Evolutionary conservation across 306 rosid genomes (phyloP), one percentile per base, ranked within the genome.

Genomic region (Casuarina equisetifolia): DNA sequence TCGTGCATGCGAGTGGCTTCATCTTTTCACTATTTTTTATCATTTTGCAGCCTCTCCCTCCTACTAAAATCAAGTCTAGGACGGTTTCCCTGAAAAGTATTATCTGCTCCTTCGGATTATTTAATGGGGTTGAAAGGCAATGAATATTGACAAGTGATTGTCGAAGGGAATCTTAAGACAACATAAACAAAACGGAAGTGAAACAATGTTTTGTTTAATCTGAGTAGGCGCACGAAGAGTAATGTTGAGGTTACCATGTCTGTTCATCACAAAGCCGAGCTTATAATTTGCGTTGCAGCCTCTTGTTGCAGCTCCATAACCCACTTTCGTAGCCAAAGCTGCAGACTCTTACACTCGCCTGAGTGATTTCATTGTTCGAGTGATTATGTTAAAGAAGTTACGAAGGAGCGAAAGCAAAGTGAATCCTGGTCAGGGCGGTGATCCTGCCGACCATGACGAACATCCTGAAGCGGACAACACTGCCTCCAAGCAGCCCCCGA

Each of bases 301-400:
- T 6, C 63, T n/a, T 20, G 67, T 90, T 3, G 83, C 80, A 4
- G 92, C 95, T 59, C 84, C 91, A 71, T 25, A 25, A 25, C 32
- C 32, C 32, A 25, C 32, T 25, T 25, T 25, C 32, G 32, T 25
- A 25, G 32, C 32, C 32, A 25, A 92, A 38, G 91, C 89, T 35
- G 32, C 61, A 92, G 91, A 66, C 90, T 86, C 19, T 92, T 95
- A 0, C 88, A 85, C 78, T 90, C 92, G 0, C 90, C 63, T 0
- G 64, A 79, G 68, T 88, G 92, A 9, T 89, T 92, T 0, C 97
- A 94, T 0, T 86, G 19, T 76, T 84, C 6, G 58, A 78, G 19
- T 20, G 17, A 5, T 70, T 3, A 15, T 71, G 32, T 72, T 82
- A 59, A 82, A 72, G 79, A 90, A 84, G 86, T 89, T 79, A 62